Evolutionary conservation across 78 protist genomes (phyloP).

Genomic region (Tieghemostelium lacteum): DNA sequence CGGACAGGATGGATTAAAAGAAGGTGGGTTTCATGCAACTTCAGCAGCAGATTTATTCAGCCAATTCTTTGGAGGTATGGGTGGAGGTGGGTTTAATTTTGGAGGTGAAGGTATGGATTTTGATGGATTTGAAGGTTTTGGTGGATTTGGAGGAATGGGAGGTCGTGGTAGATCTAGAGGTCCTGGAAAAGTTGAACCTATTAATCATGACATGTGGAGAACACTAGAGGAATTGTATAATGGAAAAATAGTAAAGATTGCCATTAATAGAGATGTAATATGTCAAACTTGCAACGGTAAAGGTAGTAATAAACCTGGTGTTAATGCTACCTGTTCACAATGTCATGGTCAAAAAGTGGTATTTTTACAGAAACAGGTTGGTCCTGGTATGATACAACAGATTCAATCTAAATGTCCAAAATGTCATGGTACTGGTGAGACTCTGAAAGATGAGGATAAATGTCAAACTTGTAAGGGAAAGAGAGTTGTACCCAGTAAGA

Average conservation of each 20-base stretch:
- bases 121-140: slow-evolving; percentile 37
- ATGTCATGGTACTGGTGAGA: slow-evolving; percentile 68
- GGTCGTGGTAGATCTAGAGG: slow-evolving; percentile 11
- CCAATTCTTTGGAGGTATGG: slow-evolving; percentile 55
- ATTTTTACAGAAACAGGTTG: slow-evolving; percentile 83
- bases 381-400: slow-evolving; percentile 95
- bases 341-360: slow-evolving; percentile 91
- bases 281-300: slow-evolving; percentile 53
- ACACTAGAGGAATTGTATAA: slow-evolving; percentile 71
- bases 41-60: slow-evolving; percentile 77
- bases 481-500: slow-evolving; percentile 24
- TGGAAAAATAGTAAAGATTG: slow-evolving; percentile 53
- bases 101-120: slow-evolving; percentile 27
- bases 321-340: slow-evolving; percentile 71
- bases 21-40: slow-evolving; percentile 83
- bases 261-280: slow-evolving; percentile 52
- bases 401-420: slow-evolving; percentile 68
- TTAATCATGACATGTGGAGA: slow-evolving; percentile 50
- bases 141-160: slow-evolving; percentile 15
- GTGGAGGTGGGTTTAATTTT: slow-evolving; percentile 1
- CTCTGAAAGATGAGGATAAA: slow-evolving; percentile 44
- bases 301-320: slow-evolving; percentile 64
- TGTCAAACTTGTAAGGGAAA: slow-evolving; percentile 64
- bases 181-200: slow-evolving; percentile 45
- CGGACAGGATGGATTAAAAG: slow-evolving; percentile 94